phyloP scores from a whole-genome alignment of 352 stramenopile genomes.

The Globisporangium sylvaticum region DNA sequence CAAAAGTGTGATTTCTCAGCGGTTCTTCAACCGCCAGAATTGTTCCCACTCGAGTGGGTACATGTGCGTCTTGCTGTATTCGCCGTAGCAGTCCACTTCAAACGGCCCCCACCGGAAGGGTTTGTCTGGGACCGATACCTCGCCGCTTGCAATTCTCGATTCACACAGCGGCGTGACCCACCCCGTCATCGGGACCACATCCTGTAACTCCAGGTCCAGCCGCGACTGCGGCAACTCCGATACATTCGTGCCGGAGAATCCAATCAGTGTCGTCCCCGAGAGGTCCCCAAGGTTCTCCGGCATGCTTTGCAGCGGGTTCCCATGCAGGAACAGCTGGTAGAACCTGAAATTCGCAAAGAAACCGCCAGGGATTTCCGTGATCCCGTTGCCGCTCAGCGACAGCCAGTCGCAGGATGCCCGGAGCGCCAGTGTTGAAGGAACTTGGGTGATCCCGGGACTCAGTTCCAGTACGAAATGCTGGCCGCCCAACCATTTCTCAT shows the following conservation, averaged over 20 bases:
- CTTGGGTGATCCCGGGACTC: constrained; percentile 6
- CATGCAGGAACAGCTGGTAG: constrained; percentile 7
- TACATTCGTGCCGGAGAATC: neutral
- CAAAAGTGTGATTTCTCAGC: too few relatives aligned
- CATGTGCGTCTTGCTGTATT: too few relatives aligned
- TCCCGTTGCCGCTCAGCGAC: constrained; percentile 7
- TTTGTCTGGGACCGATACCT: too few relatives aligned
- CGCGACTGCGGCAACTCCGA: neutral
- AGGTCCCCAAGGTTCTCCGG: constrained; percentile 6
- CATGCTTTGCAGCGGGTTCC: constrained; percentile 2
- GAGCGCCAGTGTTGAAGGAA: neutral
- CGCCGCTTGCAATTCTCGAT: too few relatives aligned
- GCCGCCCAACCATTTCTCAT: constrained; percentile 8
- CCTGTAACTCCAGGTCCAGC: neutral
- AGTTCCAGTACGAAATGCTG: constrained; percentile 10
- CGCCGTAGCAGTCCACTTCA: too few relatives aligned
- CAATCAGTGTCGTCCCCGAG: neutral
- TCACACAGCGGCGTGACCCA: too few relatives aligned
- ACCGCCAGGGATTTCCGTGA: neutral
- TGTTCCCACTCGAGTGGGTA: too few relatives aligned
- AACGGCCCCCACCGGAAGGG: too few relatives aligned
- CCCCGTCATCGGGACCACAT: too few relatives aligned
- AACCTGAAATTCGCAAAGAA: constrained; percentile 4
- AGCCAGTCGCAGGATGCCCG: constrained; percentile 10
- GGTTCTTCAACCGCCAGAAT: too few relatives aligned